Conservation (phyloP, 768 basidiomycete genomes). For the Suillus hirtellus region DNA sequence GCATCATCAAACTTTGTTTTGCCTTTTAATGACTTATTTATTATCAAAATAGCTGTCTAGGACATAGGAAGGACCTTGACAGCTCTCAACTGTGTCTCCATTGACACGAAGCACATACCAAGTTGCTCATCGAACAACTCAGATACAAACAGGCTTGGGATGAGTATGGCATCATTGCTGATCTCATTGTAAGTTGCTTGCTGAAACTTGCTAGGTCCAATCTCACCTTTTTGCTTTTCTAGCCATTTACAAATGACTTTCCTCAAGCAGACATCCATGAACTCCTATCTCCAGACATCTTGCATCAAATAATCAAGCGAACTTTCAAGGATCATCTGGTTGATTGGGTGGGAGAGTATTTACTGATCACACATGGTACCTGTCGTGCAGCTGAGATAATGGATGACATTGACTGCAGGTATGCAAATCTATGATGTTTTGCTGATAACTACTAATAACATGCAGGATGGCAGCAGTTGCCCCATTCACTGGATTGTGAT, state of each 20-base stretch:
- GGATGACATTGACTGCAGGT: conserved; percentile 8
- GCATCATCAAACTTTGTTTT: background rate
- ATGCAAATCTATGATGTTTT: background rate
- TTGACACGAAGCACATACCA: conserved; percentile 19
- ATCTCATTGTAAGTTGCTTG: conserved; percentile 13
- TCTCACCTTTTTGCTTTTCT: background rate
- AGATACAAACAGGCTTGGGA: conserved; percentile 36
- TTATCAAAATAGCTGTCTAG: background rate
- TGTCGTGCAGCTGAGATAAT: too few species aligned
- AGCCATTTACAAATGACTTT: background rate
- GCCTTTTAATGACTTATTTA: background rate
- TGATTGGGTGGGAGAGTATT: conserved; percentile 27
- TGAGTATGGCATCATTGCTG: conserved; percentile 33
- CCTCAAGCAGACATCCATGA: background rate
- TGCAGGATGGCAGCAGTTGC: conserved; percentile 31
- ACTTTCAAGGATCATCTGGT: conserved; percentile 45
- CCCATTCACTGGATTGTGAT: conserved; percentile 21
- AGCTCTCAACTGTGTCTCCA: conserved; percentile 22
- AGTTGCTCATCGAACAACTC: conserved; percentile 22
- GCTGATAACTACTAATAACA: background rate
- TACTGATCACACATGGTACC: too few species aligned
- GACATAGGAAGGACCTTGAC: background rate
- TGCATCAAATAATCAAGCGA: conserved; percentile 51
- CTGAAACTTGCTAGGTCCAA: background rate
- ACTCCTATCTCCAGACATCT: conserved; percentile 3